phyloP scores from a whole-genome alignment of 495 filamentous ascomycete species.

The Penicillium riverlandense region DNA sequence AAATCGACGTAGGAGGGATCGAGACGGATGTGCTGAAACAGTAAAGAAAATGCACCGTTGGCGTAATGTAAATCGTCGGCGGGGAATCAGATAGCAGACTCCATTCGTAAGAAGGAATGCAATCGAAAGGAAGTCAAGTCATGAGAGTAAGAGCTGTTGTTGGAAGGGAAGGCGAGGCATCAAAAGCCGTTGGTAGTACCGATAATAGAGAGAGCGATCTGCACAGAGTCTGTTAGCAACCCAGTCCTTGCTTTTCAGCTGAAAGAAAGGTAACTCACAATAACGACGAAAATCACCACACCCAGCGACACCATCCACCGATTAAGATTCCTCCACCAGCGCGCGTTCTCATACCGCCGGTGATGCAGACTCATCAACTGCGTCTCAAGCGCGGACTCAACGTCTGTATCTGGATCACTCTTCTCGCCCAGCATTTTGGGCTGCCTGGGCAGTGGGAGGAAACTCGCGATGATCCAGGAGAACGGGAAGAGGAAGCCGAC shows the following conservation, averaged over 20 bases:
- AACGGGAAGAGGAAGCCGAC: conserved; percentile 82
- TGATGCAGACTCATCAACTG: conserved; percentile 46
- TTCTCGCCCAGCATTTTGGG: conserved; percentile 22
- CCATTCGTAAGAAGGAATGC: conserved; percentile 1
- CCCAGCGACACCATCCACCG: conserved; percentile 78
- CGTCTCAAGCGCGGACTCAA: conserved; percentile 40
- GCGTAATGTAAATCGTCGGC: too few species aligned
- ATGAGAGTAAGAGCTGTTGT: conserved; percentile 5
- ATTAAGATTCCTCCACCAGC: conserved; percentile 92
- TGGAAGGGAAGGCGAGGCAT: neutral
- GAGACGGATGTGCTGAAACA: neutral
- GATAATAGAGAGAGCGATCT: conserved; percentile 55
- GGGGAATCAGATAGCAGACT: too few species aligned
- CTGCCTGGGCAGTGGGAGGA: conserved; percentile 67
- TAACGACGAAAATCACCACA: conserved; percentile 64
- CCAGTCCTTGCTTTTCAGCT: neutral
- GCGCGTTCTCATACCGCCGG: conserved; percentile 67
- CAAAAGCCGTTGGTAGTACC: conserved; percentile 41
- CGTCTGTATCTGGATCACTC: conserved; percentile 19
- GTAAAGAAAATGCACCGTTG: neutral
- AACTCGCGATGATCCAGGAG: conserved; percentile 80
- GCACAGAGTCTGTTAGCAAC: conserved; percentile 8
- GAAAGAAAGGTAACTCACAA: conserved; percentile 45
- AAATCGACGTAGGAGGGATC: neutral
- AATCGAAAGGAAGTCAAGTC: conserved; percentile 7